These are phyloP conservation scores for Annulohypoxylon truncatum DNA, from an alignment of 2,329 filamentous ascomycete species.

Conservation along the genomic window DNA sequence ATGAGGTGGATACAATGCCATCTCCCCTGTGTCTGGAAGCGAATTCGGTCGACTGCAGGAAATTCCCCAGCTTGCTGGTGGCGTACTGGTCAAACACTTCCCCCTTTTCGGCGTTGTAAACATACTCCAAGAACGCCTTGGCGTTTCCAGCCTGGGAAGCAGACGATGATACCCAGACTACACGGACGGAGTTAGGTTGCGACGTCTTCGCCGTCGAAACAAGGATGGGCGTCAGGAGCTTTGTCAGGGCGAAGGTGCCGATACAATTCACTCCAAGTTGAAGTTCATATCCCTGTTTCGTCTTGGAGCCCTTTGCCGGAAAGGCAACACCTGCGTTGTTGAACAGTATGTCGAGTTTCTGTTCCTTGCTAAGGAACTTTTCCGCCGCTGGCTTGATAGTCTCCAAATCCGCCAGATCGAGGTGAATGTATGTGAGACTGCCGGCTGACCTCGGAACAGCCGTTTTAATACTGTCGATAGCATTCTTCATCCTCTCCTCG, in stretches of 20 bases:
- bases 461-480: slow-evolving; percentile 54
- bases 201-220: slow-evolving; percentile 47
- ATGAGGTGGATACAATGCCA: slow-evolving; percentile 49
- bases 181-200: slow-evolving; percentile 44
- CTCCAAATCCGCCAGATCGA: slow-evolving; percentile 53
- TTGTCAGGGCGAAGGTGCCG: slow-evolving; percentile 30
- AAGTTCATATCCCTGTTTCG: slow-evolving; percentile 37
- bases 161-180: slow-evolving; percentile 50
- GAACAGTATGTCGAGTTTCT: slow-evolving; percentile 54
- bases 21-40: slow-evolving; percentile 33
- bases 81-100: slow-evolving; percentile 16
- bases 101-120: slow-evolving; percentile 29
- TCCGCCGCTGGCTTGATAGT: slow-evolving; percentile 53
- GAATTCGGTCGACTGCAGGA: slow-evolving; percentile 32
- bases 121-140: slow-evolving; percentile 34
- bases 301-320: slow-evolving; percentile 40
- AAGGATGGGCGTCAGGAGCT: slow-evolving; percentile 29
- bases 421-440: slow-evolving; percentile 50
- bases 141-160: slow-evolving; percentile 43
- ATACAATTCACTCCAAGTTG: slow-evolving; percentile 34
- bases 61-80: slow-evolving; percentile 37
- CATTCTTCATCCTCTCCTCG: slow-evolving; percentile 52
- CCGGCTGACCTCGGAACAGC: slow-evolving; percentile 47
- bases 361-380: slow-evolving; percentile 52
- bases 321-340: slow-evolving; percentile 54